These are phyloP conservation scores for Cyberlindnera euphorbiae DNA, from an alignment of 805 yeast species.

Conservation along the genomic window DNA sequence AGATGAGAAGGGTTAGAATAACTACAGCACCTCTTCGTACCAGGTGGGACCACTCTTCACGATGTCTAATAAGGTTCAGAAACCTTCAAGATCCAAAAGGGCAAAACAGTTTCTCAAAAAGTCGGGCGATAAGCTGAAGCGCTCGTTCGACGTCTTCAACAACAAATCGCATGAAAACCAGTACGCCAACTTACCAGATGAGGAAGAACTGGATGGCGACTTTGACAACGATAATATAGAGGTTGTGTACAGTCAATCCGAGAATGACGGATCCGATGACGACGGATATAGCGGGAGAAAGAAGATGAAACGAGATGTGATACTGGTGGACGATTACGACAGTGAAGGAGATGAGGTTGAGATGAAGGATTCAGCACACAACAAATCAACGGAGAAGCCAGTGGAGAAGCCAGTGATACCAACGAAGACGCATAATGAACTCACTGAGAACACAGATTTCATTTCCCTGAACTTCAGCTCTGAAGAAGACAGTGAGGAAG, in stretches of 20 bases:
- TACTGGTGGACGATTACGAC: conserved; percentile 8
- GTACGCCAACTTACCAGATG: conserved; percentile 13
- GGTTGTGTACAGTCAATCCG: conserved; percentile 1
- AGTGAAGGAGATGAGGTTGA: conserved; percentile 2
- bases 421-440: conserved; percentile 20
- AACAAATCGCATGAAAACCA: conserved; percentile 23
- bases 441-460: conserved; percentile 37
- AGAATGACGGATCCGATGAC: conserved; percentile 4
- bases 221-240: conserved; percentile 3
- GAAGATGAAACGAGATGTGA: conserved; percentile 5
- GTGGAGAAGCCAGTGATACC: neutral
- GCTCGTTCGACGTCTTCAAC: conserved; percentile 20
- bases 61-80: neutral
- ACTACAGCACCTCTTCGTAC: too few species aligned
- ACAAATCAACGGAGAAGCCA: neutral
- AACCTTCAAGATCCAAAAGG: conserved; percentile 6
- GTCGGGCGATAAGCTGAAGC: conserved; percentile 13
- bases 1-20: too few species aligned
- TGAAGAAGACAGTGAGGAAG: conserved; percentile 17
- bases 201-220: neutral
- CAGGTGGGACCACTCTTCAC: neutral
- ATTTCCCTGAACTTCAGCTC: conserved; percentile 35
- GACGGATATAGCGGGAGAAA: conserved; percentile 1
- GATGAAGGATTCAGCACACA: neutral
- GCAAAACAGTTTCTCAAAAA: conserved; percentile 12